Evolutionary conservation across 108 stramenopile genomes (phyloP), one percentile per base, ranked within the genome.

Genomic region (Nitzschia inconspicua): DNA sequence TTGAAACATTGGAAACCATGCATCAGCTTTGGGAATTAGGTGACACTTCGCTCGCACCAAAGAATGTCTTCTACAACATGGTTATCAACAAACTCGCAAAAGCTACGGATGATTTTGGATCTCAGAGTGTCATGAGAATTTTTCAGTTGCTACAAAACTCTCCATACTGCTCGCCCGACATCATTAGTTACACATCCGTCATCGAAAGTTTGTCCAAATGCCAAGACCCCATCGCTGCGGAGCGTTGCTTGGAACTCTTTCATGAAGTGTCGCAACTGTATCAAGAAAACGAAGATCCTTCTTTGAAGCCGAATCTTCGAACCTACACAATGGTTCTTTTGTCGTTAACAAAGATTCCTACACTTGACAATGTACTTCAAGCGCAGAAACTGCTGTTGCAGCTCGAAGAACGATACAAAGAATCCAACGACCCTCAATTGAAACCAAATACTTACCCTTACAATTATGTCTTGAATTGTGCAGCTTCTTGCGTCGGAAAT

Each of bases 401-500:
- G 35, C 36, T 80, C 20, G n/a, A 66, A n/a, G 62, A 51, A 11
- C 41, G 63, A 35, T 80, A 75, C 34, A 60, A 73, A 42, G 66
- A 74, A 44, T 67, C 61, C 10, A 41, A 52, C 25, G 60, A 75
- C 46, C 20, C 47, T 20, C 43, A 58, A 5, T 47, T 80, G 28
- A 26, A 24, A 20, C 78, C 78, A 27, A 74, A 70, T 50, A 46
- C 48, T 8, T 71, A 57, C 46, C 70, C 68, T 7, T 80, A 66
- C 65, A 80, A 80, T 44, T 75, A 74, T 37, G 64, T 73, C 20
- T 49, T 80, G 43, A 80, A 71, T 54, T 75, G 73, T 50, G 78
- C 78, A 7, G 73, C 78, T 23, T 63, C 62, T 46, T 66, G 63
- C 37, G 35, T 75, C 3, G 68, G 65, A 14, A 29, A 48, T 14